Percentiles rank a stretch among this genome's conserved stretches.
Conservation (phyloP, 352 stramenopile genomes). For the Blastocystis sp. region DNA sequence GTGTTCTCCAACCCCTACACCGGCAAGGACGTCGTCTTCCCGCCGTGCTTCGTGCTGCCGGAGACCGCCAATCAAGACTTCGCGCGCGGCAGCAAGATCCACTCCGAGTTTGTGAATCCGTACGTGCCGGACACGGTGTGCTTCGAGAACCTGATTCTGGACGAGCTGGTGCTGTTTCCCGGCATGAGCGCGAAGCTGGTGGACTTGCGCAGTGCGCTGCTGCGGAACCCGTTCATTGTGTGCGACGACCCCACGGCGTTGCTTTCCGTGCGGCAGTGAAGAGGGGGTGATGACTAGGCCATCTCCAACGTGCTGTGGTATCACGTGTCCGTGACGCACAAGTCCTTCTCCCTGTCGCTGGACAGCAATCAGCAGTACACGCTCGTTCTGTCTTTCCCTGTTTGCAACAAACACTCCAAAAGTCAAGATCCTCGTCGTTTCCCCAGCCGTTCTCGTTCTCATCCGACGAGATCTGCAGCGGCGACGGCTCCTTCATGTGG, state of each 20-base stretch:
- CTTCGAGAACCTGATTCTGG: conserved; percentile 50
- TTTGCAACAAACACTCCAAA: conserved; percentile 58
- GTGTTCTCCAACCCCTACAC: conserved; percentile 12
- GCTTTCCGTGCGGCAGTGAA: not conserved
- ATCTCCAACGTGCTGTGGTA: conserved; percentile 41
- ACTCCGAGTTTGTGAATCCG: conserved; percentile 3
- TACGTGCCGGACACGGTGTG: conserved; percentile 9
- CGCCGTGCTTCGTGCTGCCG: conserved; percentile 30
- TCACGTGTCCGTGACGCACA: conserved; percentile 1
- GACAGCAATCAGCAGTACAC: conserved; percentile 5
- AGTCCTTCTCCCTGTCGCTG: not conserved
- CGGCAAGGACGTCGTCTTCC: conserved; percentile 1
- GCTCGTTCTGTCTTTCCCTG: not conserved
- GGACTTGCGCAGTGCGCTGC: not conserved
- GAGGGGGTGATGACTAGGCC: not conserved
- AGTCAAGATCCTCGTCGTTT: conserved; percentile 54
- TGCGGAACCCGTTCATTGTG: conserved; percentile 20
- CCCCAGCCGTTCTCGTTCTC: not conserved
- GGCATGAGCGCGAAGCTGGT: not conserved
- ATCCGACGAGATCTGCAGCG: not conserved
- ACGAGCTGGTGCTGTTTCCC: conserved; percentile 15
- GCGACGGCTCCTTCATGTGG: not conserved
- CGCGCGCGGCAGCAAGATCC: conserved; percentile 22
- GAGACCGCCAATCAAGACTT: conserved; percentile 41
- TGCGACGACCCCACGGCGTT: conserved; percentile 3